Conservation (phyloP, 1,284 basidiomycete species). For the Ustilago nuda region DNA sequence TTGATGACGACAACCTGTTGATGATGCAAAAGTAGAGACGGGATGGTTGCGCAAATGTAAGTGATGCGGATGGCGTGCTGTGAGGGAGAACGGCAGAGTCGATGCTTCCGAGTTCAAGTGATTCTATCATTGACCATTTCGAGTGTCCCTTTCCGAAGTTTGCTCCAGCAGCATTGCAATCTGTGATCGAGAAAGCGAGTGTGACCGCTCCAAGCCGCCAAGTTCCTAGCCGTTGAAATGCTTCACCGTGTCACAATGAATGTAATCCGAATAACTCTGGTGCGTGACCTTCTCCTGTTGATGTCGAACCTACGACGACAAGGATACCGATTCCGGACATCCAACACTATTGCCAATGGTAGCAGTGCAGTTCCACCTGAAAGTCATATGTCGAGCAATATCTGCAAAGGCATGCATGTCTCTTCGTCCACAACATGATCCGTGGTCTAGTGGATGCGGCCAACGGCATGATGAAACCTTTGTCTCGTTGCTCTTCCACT, state of each 20-base stretch:
- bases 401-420: not conserved
- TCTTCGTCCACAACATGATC: not conserved
- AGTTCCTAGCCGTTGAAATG: not conserved
- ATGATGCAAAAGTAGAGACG: not conserved
- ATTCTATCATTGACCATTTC: not conserved
- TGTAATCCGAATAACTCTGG: not conserved
- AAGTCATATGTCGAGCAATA: not conserved
- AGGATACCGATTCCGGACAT: too few relatives aligned
- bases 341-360: too few relatives aligned
- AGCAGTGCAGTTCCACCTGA: too few relatives aligned
- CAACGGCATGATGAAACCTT: not conserved
- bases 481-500: not conserved
- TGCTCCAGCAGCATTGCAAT: not conserved
- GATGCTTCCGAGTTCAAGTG: constrained; percentile 14
- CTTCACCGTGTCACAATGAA: not conserved
- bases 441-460: not conserved
- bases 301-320: too few relatives aligned
- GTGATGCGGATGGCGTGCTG: not conserved
- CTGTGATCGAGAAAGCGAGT: not conserved
- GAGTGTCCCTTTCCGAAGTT: not conserved
- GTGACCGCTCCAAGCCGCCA: not conserved
- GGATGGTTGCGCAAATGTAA: constrained; percentile 7
- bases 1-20: constrained; percentile 69
- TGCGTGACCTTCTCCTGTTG: not conserved
- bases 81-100: not conserved